phyloP scores from a whole-genome alignment of 2,329 filamentous ascomycete genomes.

The Pezicula carpinea region DNA sequence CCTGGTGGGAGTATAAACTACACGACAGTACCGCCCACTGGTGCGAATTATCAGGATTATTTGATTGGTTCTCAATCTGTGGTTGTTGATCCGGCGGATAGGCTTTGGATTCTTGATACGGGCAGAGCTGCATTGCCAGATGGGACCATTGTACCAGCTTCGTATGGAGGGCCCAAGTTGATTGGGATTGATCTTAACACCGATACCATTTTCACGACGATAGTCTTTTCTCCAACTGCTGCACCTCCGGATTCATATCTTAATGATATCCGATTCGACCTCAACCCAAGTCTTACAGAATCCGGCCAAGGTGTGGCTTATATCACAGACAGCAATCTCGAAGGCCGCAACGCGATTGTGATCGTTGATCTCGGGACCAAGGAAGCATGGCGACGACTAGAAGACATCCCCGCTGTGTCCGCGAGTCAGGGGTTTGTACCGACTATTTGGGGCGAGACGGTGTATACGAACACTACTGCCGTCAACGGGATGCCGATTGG shows the following conservation, averaged over 20 bases:
- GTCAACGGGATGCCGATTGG: too few relatives aligned
- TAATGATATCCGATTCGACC: slow-evolving; percentile 42
- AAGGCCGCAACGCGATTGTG: slow-evolving; percentile 41
- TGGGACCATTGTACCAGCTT: slow-evolving; percentile 37
- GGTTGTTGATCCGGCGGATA: slow-evolving; percentile 39
- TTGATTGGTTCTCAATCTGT: slow-evolving; percentile 41
- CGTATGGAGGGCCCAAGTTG: slow-evolving; percentile 40
- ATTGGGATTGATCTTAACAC: slow-evolving; percentile 37
- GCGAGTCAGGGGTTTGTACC: too few relatives aligned
- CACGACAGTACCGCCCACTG: slow-evolving; percentile 37
- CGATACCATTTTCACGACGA: slow-evolving; percentile 29
- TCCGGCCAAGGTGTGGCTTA: slow-evolving; percentile 38
- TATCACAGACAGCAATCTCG: slow-evolving; percentile 40
- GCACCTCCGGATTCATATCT: slow-evolving; percentile 42
- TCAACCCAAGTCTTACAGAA: slow-evolving; percentile 34
- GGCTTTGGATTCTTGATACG: slow-evolving; percentile 41
- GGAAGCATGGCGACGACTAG: too few relatives aligned
- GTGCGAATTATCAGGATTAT: slow-evolving; percentile 34
- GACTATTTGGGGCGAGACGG: too few relatives aligned
- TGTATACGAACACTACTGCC: too few relatives aligned
- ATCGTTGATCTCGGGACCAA: slow-evolving; percentile 39
- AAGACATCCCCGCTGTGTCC: too few relatives aligned
- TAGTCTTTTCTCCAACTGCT: slow-evolving; percentile 36
- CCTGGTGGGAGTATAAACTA: slow-evolving; percentile 14
- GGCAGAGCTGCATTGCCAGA: slow-evolving; percentile 38